Percentiles rank a stretch among this genome's conserved stretches.
Evolutionary conservation across 2,329 filamentous ascomycete species (phyloP).

Genomic region (Cladobotryum mycophilum): DNA sequence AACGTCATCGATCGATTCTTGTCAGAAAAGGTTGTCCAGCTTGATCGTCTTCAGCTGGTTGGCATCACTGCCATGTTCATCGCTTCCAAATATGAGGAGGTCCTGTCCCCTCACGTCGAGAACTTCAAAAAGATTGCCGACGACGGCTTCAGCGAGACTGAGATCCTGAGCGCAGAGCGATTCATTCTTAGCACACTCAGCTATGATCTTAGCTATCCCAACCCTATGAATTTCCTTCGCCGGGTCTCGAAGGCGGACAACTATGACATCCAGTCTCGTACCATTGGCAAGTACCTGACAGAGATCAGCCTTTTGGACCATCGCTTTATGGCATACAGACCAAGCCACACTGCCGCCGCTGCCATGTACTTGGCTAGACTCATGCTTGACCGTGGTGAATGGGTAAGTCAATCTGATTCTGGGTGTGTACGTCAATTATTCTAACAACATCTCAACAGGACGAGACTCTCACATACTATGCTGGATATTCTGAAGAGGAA

Average conservation of each 20-base stretch:
- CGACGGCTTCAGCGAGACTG: slow-evolving; percentile 88
- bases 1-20: slow-evolving; percentile 99
- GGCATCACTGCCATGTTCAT: slow-evolving; percentile 99
- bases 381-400: slow-evolving; percentile 84
- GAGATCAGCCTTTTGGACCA: slow-evolving; percentile 96
- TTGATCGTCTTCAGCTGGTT: slow-evolving; percentile 92
- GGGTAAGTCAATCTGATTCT: slow-evolving; percentile 55
- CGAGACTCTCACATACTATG: slow-evolving; percentile 78
- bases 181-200: slow-evolving; percentile 86
- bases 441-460: slow-evolving; percentile 47
- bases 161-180: slow-evolving; percentile 95
- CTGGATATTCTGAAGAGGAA: slow-evolving; percentile 88
- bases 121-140: slow-evolving; percentile 98
- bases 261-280: slow-evolving; percentile 97
- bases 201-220: slow-evolving; percentile 97
- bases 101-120: slow-evolving; percentile 90
- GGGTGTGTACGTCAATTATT: neutral
- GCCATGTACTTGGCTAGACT: slow-evolving; percentile 92
- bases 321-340: slow-evolving; percentile 82
- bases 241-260: slow-evolving; percentile 99
- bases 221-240: slow-evolving; percentile 99
- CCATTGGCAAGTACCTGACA: slow-evolving; percentile 93
- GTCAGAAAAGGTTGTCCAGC: slow-evolving; percentile 88
- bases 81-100: slow-evolving; percentile 97
- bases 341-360: slow-evolving; percentile 84